Evolutionary conservation across 176 grass and related monocot genomes (phyloP), one percentile per base, ranked within the genome.

Genomic region (Avena atlantica): DNA sequence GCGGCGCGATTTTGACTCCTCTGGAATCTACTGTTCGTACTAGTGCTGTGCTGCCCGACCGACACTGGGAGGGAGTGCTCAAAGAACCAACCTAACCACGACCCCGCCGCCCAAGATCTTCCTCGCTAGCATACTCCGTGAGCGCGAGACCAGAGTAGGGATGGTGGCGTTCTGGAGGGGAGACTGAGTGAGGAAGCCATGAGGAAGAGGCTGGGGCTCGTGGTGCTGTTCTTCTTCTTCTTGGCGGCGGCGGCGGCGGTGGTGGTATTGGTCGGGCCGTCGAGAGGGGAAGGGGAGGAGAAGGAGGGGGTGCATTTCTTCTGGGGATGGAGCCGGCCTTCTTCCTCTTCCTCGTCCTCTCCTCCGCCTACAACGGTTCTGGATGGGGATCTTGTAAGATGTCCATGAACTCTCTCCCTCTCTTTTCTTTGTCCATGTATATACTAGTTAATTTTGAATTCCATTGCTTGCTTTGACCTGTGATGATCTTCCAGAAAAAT

Each of bases 351-450:
- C 76, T 74, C 45, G 51, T 6, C 76, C 49, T 14, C 59, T 1
- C 17, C 75, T 75, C 20, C 74, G 4, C 45, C 61, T 12, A 57
- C 14, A 9, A 37, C 42, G 6, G 19, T 88, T 76, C 12, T 81
- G 16, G 68, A 81, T 71, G 86, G 86, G 59, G 51, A 91, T 91
- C 77, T 91, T 21, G 82, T 91, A 85, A 88, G 86, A 0, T 58
- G 34, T 13, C 0, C 31, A 57, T 19, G 4, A 16, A 75, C 17
- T 36, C 48, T 14, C 27, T 83, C 20, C n/a, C 44, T 72, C 44
- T 15, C 12, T 25, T 24, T 12, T 63, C 56, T 4, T 89, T 73
- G 29, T 55, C 6, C 58, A 71, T 59, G 47, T 64, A 27, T 20
- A n/a, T n/a, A 24, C 44, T 19, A 74, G 44, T 75, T 51, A 16